Evolutionary conservation across 495 filamentous ascomycete species (phyloP).

Genomic region (Cercophora scortea): DNA sequence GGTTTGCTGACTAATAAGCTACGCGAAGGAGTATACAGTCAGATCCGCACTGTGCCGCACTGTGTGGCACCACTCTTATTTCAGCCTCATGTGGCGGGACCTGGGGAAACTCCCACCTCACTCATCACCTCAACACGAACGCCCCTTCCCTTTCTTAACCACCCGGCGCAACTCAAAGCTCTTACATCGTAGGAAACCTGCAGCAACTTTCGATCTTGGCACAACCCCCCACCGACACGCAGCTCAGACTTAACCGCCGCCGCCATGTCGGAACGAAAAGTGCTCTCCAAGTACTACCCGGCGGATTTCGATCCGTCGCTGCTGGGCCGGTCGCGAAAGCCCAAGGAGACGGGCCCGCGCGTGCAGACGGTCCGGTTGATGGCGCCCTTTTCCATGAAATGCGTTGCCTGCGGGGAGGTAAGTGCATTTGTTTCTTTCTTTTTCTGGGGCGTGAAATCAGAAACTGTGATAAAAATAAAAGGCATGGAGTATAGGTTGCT

Average conservation of each 20-base stretch:
- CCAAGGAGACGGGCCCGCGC: constrained; percentile 69
- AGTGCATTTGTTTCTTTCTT: constrained; percentile 75
- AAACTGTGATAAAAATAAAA: constrained; percentile 41
- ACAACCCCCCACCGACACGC: not conserved
- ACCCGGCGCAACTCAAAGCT: too few relatives aligned
- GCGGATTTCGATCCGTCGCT: constrained; percentile 94
- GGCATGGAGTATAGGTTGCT: constrained; percentile 65
- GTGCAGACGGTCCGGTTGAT: constrained; percentile 89
- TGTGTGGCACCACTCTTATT: too few relatives aligned
- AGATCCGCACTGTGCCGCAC: too few relatives aligned
- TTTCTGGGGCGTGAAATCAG: too few relatives aligned
- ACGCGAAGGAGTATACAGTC: too few relatives aligned
- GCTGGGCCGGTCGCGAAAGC: constrained; percentile 54
- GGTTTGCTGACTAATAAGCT: too few relatives aligned
- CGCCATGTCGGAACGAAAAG: constrained; percentile 4
- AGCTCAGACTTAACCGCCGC: not conserved
- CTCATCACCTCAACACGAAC: too few relatives aligned
- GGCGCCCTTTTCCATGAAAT: constrained; percentile 94
- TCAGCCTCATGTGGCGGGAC: too few relatives aligned
- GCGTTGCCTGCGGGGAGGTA: constrained; percentile 79
- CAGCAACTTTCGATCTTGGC: not conserved
- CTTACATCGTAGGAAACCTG: too few relatives aligned
- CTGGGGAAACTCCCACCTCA: too few relatives aligned
- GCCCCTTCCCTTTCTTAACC: too few relatives aligned
- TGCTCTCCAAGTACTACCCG: constrained; percentile 66